Conservation (phyloP, 768 basidiomycete species). For the Tephrocybe sp. region DNA sequence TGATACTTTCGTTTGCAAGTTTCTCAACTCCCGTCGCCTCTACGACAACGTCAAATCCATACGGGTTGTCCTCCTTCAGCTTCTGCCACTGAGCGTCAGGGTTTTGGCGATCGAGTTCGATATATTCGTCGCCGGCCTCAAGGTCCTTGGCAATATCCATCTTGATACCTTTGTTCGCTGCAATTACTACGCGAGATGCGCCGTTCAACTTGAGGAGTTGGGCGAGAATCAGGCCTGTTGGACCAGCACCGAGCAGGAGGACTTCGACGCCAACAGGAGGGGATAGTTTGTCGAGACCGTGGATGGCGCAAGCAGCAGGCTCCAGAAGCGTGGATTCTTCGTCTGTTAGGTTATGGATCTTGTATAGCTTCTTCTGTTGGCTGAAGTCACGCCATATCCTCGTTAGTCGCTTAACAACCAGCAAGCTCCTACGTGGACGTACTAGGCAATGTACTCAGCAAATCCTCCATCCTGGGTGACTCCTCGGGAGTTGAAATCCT, state of each 20-base stretch:
- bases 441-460: constrained; percentile 87
- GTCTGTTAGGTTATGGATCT: constrained; percentile 82
- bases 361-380: constrained; percentile 73
- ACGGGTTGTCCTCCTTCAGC: constrained; percentile 76
- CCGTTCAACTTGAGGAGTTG: constrained; percentile 88
- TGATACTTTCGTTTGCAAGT: constrained; percentile 83
- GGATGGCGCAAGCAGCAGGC: constrained; percentile 88
- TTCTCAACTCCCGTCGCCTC: constrained; percentile 74
- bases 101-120: constrained; percentile 76
- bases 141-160: constrained; percentile 82
- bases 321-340: constrained; percentile 87
- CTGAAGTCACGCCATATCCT: constrained; percentile 14
- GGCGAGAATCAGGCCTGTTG: constrained; percentile 85
- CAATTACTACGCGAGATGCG: constrained; percentile 75
- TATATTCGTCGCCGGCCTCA: constrained; percentile 79
- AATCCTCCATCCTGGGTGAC: constrained; percentile 84
- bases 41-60: constrained; percentile 84
- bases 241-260: constrained; percentile 85
- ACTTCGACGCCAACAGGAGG: constrained; percentile 83
- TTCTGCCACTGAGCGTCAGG: constrained; percentile 78
- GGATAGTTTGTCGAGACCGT: constrained; percentile 85
- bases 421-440: constrained; percentile 22
- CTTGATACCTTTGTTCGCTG: constrained; percentile 89
- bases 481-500: constrained; percentile 78
- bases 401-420: neutral